Conservation (phyloP, 2,329 filamentous ascomycete genomes). For the Thelonectria olida region DNA sequence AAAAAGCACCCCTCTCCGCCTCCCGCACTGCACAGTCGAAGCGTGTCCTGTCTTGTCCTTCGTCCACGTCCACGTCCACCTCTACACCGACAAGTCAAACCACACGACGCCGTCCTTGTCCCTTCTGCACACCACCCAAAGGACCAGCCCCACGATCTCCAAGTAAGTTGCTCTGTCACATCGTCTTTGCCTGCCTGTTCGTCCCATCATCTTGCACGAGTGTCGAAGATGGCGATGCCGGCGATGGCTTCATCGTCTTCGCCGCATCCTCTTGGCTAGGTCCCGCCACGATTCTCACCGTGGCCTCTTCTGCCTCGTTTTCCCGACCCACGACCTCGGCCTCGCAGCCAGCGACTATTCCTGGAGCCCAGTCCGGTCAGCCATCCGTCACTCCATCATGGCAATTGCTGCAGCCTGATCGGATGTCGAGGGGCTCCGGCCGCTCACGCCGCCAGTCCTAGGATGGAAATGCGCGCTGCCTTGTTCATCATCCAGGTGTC, state of each 20-base stretch:
- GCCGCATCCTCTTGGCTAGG: constrained; percentile 14
- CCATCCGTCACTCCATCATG: constrained; percentile 6
- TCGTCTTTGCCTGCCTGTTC: constrained; percentile 10
- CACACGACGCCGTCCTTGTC: constrained; percentile 42
- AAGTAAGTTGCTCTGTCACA: constrained; percentile 37
- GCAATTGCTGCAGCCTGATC: constrained; percentile 23
- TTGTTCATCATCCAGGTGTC: constrained; percentile 40
- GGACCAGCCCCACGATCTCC: constrained; percentile 41
- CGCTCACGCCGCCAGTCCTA: constrained; percentile 9
- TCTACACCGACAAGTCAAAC: constrained; percentile 45
- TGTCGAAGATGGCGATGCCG: constrained; percentile 5
- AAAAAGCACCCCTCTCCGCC: constrained; percentile 37
- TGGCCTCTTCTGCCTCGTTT: constrained; percentile 5
- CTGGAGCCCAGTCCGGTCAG: neutral
- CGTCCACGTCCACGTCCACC: constrained; percentile 35
- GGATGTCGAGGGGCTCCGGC: constrained; percentile 6
- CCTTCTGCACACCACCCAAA: constrained; percentile 42
- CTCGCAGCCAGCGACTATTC: neutral
- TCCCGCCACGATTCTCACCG: neutral
- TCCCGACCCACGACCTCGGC: constrained; percentile 3
- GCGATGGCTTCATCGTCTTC: constrained; percentile 35
- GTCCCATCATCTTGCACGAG: neutral
- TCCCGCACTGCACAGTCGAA: constrained; percentile 26
- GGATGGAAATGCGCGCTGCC: constrained; percentile 31
- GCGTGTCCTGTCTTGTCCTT: constrained; percentile 20